These are phyloP conservation scores for Candida suzukii DNA, from an alignment of 805 yeast genomes.

Conservation along the genomic window DNA sequence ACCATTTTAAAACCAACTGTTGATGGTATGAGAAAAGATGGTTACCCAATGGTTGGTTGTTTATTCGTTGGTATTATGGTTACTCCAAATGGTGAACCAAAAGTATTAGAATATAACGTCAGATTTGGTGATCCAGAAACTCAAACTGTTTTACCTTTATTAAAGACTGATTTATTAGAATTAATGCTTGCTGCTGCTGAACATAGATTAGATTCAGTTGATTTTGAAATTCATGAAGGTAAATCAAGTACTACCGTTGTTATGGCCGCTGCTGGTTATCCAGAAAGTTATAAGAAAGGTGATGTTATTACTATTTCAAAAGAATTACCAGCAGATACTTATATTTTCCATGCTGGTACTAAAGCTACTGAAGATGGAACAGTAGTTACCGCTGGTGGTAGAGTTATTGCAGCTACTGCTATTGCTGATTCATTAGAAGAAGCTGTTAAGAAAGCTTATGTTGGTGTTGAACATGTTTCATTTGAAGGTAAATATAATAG, in stretches of 20 bases:
- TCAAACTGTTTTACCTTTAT: conserved; percentile 87
- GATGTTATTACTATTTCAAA: conserved; percentile 62
- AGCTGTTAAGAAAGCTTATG: conserved; percentile 82
- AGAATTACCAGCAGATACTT: conserved; percentile 49
- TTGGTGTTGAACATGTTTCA: conserved; percentile 69
- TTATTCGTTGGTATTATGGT: conserved; percentile 94
- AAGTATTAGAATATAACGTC: conserved; percentile 93
- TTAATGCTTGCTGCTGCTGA: conserved; percentile 91
- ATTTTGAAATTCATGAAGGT: conserved; percentile 42
- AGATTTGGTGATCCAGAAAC: conserved; percentile 99
- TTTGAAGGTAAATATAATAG: conserved; percentile 79
- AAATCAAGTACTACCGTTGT: conserved; percentile 88
- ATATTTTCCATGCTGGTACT: conserved; percentile 97
- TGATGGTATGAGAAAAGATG: conserved; percentile 94
- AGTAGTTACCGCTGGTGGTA: conserved; percentile 85
- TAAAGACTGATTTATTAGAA: conserved; percentile 89
- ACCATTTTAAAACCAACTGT: conserved; percentile 85
- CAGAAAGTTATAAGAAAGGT: conserved; percentile 79
- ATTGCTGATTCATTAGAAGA: conserved; percentile 65
- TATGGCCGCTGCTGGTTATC: conserved; percentile 96
- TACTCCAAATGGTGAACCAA: conserved; percentile 73
- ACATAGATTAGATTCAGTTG: conserved; percentile 83
- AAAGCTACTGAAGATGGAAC: conserved; percentile 40
- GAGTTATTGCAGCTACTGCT: conserved; percentile 94
- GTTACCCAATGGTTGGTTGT: conserved; percentile 92